phyloP scores from a whole-genome alignment of 2,329 filamentous ascomycete species.

The Colletotrichum camelliae region DNA sequence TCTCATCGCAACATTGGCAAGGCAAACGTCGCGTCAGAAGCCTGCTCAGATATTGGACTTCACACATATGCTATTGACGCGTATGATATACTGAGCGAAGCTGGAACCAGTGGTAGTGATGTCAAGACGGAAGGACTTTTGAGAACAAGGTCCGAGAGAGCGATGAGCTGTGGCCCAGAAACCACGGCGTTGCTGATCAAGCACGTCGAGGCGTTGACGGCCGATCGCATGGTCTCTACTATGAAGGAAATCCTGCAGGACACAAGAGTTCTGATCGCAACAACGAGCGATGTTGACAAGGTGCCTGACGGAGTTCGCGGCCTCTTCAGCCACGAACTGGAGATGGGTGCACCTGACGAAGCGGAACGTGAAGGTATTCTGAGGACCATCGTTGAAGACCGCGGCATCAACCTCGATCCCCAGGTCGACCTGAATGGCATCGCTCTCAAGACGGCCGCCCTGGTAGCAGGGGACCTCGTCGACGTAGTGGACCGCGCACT shows the following conservation, averaged over 20 bases:
- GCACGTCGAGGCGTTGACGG: constrained; percentile 89
- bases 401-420: constrained; percentile 77
- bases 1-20: constrained; percentile 96
- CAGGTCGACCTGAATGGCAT: constrained; percentile 85
- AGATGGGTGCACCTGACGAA: constrained; percentile 92
- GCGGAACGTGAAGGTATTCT: constrained; percentile 89
- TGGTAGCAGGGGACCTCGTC: constrained; percentile 92
- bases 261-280: constrained; percentile 85
- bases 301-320: constrained; percentile 88
- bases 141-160: constrained; percentile 85
- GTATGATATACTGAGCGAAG: constrained; percentile 94
- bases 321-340: constrained; percentile 93
- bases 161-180: constrained; percentile 84
- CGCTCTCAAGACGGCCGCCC: constrained; percentile 91
- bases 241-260: constrained; percentile 84
- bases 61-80: constrained; percentile 90
- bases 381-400: constrained; percentile 76
- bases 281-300: constrained; percentile 94
- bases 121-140: constrained; percentile 94
- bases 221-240: constrained; percentile 86
- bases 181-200: constrained; percentile 85
- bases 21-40: constrained; percentile 74
- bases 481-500: constrained; percentile 93
- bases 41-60: constrained; percentile 87
- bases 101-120: constrained; percentile 83